These are phyloP conservation scores for Rugonectria rugulosa DNA, from an alignment of 2,329 filamentous ascomycete genomes.

Conservation along the genomic window DNA sequence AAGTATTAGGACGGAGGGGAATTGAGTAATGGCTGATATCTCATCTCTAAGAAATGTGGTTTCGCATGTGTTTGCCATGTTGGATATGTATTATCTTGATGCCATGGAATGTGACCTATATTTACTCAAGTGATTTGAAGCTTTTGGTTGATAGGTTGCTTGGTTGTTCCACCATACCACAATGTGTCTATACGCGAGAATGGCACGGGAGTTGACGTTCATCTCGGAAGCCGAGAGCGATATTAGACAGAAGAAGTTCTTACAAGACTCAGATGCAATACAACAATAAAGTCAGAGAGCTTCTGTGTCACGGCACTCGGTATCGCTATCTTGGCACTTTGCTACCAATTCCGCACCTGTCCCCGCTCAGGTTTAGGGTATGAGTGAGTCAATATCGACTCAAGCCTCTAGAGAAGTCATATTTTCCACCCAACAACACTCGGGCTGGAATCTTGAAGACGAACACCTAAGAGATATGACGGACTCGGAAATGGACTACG, in stretches of 20 bases:
- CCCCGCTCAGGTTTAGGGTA: constrained; percentile 13
- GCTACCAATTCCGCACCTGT: not conserved
- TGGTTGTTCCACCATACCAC: no score
- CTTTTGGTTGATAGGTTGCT: no score
- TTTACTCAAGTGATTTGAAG: no score
- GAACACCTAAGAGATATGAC: not conserved
- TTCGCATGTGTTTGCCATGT: constrained; percentile 40
- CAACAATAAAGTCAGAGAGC: no score
- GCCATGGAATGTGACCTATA: constrained; percentile 32
- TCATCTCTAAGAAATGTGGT: constrained; percentile 40
- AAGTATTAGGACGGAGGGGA: constrained; percentile 34
- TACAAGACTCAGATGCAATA: no score
- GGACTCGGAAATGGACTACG: constrained; percentile 49
- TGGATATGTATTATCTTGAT: constrained; percentile 32
- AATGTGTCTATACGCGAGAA: no score
- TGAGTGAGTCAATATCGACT: not conserved
- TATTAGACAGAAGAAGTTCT: no score
- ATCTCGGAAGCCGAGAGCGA: no score
- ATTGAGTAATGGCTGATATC: constrained; percentile 38
- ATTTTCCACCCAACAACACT: no score
- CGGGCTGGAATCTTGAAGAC: not conserved
- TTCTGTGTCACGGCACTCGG: not conserved
- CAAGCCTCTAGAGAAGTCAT: no score
- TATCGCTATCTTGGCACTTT: no score
- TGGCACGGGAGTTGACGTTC: no score